Evolutionary conservation across 805 yeast genomes (phyloP).

Genomic region (Candida awuae): DNA sequence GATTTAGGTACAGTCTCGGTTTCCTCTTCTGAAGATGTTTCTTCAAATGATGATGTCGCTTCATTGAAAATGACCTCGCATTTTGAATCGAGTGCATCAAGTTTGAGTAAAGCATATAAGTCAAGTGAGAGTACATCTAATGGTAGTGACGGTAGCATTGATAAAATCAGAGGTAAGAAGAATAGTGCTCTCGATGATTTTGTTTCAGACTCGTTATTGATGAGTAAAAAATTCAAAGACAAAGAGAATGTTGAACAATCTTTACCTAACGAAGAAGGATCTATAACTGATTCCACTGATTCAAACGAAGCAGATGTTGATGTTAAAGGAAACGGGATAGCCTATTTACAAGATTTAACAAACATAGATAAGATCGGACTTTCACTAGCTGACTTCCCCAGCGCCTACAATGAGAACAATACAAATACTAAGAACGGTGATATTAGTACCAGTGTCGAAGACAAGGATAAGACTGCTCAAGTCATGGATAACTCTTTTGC

Average conservation of each 20-base stretch:
- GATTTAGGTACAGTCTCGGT: neutral
- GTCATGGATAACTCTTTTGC: neutral
- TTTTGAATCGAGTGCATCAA: constrained; percentile 1
- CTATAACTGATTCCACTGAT: neutral
- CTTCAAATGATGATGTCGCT: constrained; percentile 1
- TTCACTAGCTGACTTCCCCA: constrained; percentile 1
- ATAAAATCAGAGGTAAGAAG: neutral
- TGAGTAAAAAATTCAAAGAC: too few species aligned
- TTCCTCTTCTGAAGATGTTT: constrained; percentile 1
- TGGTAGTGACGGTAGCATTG: neutral
- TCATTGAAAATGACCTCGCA: constrained; percentile 1
- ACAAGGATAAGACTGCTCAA: neutral
- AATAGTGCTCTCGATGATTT: neutral
- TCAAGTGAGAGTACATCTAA: neutral
- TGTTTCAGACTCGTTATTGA: too few species aligned
- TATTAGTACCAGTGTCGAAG: neutral
- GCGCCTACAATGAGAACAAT: neutral
- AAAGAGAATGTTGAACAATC: too few species aligned
- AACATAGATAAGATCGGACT: constrained; percentile 2
- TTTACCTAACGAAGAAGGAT: neutral
- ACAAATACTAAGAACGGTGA: neutral
- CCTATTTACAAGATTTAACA: constrained; percentile 2
- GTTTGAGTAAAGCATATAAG: neutral
- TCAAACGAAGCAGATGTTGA: neutral
- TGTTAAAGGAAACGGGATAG: neutral